These are phyloP conservation scores for Yarrowia hollandica DNA, from an alignment of 805 yeast species.

Conservation along the genomic window DNA sequence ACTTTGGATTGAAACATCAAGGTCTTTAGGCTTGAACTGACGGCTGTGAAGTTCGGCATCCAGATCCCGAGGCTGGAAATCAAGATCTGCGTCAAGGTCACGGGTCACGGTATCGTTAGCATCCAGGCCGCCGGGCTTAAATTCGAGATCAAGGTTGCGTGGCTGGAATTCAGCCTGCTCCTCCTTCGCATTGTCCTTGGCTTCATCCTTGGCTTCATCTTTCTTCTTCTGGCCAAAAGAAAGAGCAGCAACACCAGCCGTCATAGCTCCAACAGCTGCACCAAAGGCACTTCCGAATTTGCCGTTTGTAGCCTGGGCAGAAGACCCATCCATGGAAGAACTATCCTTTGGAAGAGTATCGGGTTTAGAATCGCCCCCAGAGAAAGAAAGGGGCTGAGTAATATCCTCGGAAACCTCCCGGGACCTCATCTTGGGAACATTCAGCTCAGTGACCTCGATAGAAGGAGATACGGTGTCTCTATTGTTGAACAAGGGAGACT, in stretches of 20 bases:
- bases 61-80: neutral
- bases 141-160: neutral
- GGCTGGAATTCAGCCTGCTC: neutral
- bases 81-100: neutral
- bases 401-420: neutral
- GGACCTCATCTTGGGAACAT: conserved; percentile 2
- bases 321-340: too few relatives aligned
- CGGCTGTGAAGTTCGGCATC: too few relatives aligned
- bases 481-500: too few relatives aligned
- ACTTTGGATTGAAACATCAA: too few relatives aligned
- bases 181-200: too few relatives aligned
- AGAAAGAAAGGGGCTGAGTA: neutral
- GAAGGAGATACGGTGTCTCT: neutral
- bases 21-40: too few relatives aligned
- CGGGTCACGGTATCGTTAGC: neutral
- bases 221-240: conserved; percentile 14
- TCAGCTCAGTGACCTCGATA: neutral
- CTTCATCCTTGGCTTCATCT: neutral
- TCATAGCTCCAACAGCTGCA: conserved; percentile 1
- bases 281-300: conserved; percentile 5
- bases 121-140: neutral
- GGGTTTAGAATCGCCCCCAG: too few relatives aligned
- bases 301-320: neutral
- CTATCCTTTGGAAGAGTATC: too few relatives aligned
- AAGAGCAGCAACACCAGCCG: conserved; percentile 9